Evolutionary conservation across 805 yeast species (phyloP).

Genomic region (Candida glaebosa): DNA sequence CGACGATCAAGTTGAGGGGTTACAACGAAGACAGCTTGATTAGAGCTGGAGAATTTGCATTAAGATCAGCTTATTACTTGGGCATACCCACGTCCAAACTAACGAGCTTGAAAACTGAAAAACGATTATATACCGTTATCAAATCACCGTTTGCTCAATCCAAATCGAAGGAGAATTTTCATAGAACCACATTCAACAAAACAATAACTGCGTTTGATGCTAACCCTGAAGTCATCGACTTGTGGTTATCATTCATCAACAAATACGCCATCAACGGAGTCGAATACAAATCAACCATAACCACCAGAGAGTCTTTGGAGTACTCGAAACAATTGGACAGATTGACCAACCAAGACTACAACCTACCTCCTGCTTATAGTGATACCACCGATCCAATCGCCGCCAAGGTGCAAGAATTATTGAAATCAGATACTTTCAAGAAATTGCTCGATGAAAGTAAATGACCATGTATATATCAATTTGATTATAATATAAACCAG

Average conservation of each 20-base stretch:
- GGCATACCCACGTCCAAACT: slow-evolving; percentile 85
- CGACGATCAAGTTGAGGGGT: slow-evolving; percentile 71
- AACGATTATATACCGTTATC: slow-evolving; percentile 90
- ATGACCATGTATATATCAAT: not conserved
- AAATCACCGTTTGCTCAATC: slow-evolving; percentile 93
- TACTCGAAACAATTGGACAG: slow-evolving; percentile 26
- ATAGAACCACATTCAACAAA: slow-evolving; percentile 80
- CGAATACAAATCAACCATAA: slow-evolving; percentile 70
- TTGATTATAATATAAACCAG: not conserved
- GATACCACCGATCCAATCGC: slow-evolving; percentile 49
- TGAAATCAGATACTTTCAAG: slow-evolving; percentile 69
- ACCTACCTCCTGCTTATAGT: slow-evolving; percentile 31
- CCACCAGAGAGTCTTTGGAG: slow-evolving; percentile 30
- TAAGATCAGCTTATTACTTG: slow-evolving; percentile 85
- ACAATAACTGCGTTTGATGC: slow-evolving; percentile 77
- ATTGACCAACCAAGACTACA: slow-evolving; percentile 9
- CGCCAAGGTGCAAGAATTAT: slow-evolving; percentile 64
- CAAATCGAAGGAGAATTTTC: slow-evolving; percentile 90
- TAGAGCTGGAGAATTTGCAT: slow-evolving; percentile 78
- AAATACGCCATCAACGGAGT: slow-evolving; percentile 80
- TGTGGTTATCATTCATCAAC: slow-evolving; percentile 73
- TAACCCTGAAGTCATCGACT: slow-evolving; percentile 77
- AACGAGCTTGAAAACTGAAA: slow-evolving; percentile 60
- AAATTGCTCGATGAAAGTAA: slow-evolving; percentile 37
- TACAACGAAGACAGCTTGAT: slow-evolving; percentile 68